Evolutionary conservation across 208 protist genomes (phyloP), one percentile per base, ranked within the genome.

Genomic region (Naegleria fowleri): DNA sequence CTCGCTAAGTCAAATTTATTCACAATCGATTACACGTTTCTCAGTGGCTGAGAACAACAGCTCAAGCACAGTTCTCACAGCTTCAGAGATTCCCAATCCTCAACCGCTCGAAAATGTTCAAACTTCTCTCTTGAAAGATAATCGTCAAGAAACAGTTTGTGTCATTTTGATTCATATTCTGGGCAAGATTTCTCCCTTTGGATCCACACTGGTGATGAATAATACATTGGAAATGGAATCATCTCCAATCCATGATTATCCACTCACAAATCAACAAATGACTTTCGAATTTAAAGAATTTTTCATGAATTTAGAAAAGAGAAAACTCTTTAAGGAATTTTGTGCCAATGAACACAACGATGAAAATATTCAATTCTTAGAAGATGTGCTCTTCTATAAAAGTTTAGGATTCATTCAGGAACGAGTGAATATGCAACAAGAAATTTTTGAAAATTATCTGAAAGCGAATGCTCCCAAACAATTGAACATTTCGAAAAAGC

Each of bases 371-470:
- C 2, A 29, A 0, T 86, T 86, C 25, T 86, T 86, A 11, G 83
- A 86, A 48, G 39, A 86, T 16, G 15, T 86, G 2, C 36, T 43
- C 43, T n/a, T 51, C 16, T 86, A 86, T 29, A 86, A 48, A 29
- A 86, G 83, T 86, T 51, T 51, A 9, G 16, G 22, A 0, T 43
- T 29, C 25, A 48, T n/a, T 29, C 11, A 86, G 22, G 39, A 86
- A 48, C 7, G 83, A 22, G 83, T 86, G 7, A 86, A 9, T 13
- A 86, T 86, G 33, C 83, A 86, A 86, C 9, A 86, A 22, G 39
- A 86, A 86, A n/a, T 86, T 16, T 86, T 25, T 86, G 36, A 86
- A 33, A 86, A 86, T 19, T 86, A 48, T 48, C 9, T 86, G 39
- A 43, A 43, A 43, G 3, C 13, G 0, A 33, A 48, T 86, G 6